Conservation (phyloP, 2,329 filamentous ascomycete species). For the Lasiodiplodia theobromae region DNA sequence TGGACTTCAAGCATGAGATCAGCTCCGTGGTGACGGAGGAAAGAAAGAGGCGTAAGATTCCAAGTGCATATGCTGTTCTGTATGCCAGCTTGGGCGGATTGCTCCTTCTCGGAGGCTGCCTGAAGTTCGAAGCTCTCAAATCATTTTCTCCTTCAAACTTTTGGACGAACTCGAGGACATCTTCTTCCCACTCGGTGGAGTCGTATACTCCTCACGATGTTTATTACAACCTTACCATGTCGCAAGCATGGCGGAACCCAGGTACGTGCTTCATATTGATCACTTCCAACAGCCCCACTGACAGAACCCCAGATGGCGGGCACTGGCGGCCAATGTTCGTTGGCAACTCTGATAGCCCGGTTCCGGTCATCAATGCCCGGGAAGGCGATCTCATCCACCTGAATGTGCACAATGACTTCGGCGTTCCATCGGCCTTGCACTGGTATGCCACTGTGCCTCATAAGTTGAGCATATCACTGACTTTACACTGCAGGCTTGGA, state of each 20-base stretch:
- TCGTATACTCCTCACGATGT: neutral
- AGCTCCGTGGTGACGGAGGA: neutral
- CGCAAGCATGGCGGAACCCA: constrained; percentile 5
- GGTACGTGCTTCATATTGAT: neutral
- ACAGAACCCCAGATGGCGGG: neutral
- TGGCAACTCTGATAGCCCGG: constrained; percentile 14
- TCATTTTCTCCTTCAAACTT: neutral
- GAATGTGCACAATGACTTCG: constrained; percentile 12
- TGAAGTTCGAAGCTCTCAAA: neutral
- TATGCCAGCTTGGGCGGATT: neutral
- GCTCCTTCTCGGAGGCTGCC: neutral
- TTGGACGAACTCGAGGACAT: neutral
- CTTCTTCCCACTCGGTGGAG: neutral
- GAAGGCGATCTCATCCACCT: constrained; percentile 17
- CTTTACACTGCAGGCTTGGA: neutral
- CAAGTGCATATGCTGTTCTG: neutral
- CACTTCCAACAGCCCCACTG: neutral
- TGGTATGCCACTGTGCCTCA: neutral
- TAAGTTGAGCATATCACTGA: neutral
- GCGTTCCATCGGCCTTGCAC: constrained; percentile 10
- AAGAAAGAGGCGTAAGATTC: neutral
- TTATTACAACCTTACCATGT: constrained; percentile 2
- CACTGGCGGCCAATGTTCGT: constrained; percentile 22
- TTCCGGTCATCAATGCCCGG: neutral
- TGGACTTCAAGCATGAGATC: neutral